These are phyloP conservation scores for Fistulinella cinereoalba DNA, from an alignment of 1,284 basidiomycete genomes.

Conservation along the genomic window DNA sequence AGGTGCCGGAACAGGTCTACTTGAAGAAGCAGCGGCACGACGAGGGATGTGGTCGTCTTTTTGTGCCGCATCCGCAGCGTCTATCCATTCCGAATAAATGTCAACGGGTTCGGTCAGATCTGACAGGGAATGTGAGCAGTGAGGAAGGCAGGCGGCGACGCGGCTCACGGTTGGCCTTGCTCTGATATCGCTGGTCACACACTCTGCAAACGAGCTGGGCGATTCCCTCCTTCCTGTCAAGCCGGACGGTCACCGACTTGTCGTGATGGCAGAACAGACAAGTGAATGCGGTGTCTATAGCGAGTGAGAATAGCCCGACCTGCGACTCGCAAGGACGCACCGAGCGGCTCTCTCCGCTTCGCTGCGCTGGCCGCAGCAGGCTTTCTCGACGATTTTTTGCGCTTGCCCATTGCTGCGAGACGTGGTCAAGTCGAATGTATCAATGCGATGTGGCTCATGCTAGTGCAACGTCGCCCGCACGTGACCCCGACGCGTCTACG, in stretches of 20 bases:
- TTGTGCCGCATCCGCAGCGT: constrained; percentile 84
- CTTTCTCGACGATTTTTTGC: constrained; percentile 83
- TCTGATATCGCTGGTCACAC: constrained; percentile 80
- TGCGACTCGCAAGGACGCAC: constrained; percentile 39
- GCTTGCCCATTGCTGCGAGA: constrained; percentile 63
- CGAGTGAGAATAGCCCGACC: constrained; percentile 6
- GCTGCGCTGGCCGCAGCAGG: constrained; percentile 50
- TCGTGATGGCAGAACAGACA: constrained; percentile 92
- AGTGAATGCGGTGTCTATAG: constrained; percentile 70
- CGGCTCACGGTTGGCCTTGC: constrained; percentile 77
- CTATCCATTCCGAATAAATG: constrained; percentile 91
- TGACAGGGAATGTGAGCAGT: constrained; percentile 20
- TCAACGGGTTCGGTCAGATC: constrained; percentile 87
- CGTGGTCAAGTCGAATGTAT: too few relatives aligned
- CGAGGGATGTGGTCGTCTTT: constrained; percentile 49
- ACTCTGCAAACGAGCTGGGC: constrained; percentile 75
- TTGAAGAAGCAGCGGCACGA: constrained; percentile 57
- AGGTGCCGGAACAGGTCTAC: constrained; percentile 43
- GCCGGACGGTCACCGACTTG: constrained; percentile 81
- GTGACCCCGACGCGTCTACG: constrained; percentile 34
- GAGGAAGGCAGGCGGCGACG: constrained; percentile 9
- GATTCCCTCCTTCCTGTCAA: constrained; percentile 81
- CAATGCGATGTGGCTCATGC: neutral
- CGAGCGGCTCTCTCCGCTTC: constrained; percentile 65
- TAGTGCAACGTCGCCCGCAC: constrained; percentile 16